phyloP scores from a whole-genome alignment of 208 protist genomes.

The Acanthamoeba royreba region DNA sequence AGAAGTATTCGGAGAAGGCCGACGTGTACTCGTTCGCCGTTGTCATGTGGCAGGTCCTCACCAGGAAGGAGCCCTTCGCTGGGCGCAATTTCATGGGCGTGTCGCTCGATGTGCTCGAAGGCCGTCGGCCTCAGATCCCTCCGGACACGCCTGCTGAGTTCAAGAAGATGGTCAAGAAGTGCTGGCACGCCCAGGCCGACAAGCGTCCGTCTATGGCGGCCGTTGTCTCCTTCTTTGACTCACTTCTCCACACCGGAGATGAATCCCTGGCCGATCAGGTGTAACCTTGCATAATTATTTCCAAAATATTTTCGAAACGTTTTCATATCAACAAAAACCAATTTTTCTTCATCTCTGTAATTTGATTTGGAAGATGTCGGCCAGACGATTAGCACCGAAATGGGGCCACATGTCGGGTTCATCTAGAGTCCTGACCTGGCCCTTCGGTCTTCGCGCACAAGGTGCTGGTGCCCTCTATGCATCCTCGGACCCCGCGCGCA shows the following conservation, averaged over 20 bases:
- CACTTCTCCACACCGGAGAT: background rate
- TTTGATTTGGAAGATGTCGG: too few relatives aligned
- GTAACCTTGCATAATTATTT: too few relatives aligned
- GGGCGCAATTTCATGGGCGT: slow-evolving; percentile 14
- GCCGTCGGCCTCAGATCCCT: background rate
- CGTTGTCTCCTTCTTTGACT: background rate
- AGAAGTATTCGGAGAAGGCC: background rate
- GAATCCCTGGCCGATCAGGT: background rate
- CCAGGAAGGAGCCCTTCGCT: background rate
- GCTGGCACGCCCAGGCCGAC: background rate
- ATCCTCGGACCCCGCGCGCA: too few relatives aligned
- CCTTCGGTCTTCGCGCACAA: too few relatives aligned
- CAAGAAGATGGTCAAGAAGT: background rate
- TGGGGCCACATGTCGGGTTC: too few relatives aligned
- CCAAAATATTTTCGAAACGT: too few relatives aligned
- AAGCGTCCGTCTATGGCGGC: background rate
- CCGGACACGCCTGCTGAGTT: background rate
- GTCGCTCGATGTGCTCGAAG: background rate
- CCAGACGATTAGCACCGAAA: too few relatives aligned
- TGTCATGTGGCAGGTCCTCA: background rate
- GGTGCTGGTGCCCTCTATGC: too few relatives aligned
- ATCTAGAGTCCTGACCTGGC: too few relatives aligned
- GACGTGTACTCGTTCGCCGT: background rate
- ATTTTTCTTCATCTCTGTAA: too few relatives aligned
- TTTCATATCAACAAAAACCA: too few relatives aligned